Evolutionary conservation across 78 protist genomes (phyloP), one percentile per base, ranked within the genome.

Genomic region (Dictyostelium purpureum): DNA sequence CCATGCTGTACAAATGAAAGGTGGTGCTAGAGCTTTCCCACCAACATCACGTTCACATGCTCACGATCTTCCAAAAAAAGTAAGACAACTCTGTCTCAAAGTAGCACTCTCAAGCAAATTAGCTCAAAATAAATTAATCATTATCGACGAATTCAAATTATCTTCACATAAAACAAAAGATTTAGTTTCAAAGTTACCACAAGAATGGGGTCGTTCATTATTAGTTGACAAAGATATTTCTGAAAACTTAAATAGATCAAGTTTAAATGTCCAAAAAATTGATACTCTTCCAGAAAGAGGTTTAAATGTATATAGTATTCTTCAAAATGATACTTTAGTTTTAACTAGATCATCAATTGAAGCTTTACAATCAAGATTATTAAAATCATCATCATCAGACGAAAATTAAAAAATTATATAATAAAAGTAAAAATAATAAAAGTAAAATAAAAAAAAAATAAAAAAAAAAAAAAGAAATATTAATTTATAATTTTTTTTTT

Each of bases 21-120:
- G 90, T 82, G 90, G 90, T 54, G 90, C 90, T 19, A 51, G 78
- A 54, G 45, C 90, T 9, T 70, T 70, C 52, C 69, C 80, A 56
- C 90, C 90, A 19, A n/a, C 38, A 6, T 66, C 77, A 52, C 54
- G 90, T 49, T 77, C 74, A 51, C 90, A 82, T 65, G 74, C 90
- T 42, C 61, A 49, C 56, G 76, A 74, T 51, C 49, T 82, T 0
- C 90, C 66, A 51, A 82, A 56, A 33, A 67, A 82, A 63, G 90
- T 80, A 77, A 71, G 78, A 71, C 19, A 51, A 70, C 24, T 70
- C 31, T 18, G 66, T 54, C 69, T 82, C 2, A 70, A 70, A 38
- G 71, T 82, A 6, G 90, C 90, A 51, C 51, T 82, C 0, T 67
- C 90, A 38, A 82, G 80, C 6, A 82, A 82, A 75, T 42, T 82